A percentile compares a stretch with the other conserved stretches of the same genome.
Conservation (phyloP, 768 basidiomycete genomes). For the Tricholoma hemisulphureum region DNA sequence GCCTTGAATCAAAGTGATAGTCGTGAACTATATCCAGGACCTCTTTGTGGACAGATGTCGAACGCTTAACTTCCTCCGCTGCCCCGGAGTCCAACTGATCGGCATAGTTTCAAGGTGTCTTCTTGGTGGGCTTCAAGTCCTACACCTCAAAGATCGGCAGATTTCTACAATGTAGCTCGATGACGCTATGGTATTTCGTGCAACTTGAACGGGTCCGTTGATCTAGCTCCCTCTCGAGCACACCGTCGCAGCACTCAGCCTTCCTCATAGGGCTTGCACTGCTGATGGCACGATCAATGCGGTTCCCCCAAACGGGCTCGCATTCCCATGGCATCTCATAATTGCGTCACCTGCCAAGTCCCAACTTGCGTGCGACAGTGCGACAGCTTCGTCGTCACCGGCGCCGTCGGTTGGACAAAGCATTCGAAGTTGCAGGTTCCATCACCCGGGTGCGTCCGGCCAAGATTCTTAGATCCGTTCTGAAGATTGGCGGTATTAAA, state of each 20-base stretch:
- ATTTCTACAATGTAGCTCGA: slow-evolving; percentile 50
- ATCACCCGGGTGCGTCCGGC: slow-evolving; percentile 35
- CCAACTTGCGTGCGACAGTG: slow-evolving; percentile 33
- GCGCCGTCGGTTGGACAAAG: slow-evolving; percentile 55
- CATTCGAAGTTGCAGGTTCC: slow-evolving; percentile 22
- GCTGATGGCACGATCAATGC: slow-evolving; percentile 75
- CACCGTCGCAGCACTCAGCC: slow-evolving; percentile 62
- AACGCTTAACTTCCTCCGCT: slow-evolving; percentile 2
- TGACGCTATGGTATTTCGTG: slow-evolving; percentile 60
- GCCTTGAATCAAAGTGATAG: slow-evolving; percentile 62
- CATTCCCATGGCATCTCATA: slow-evolving; percentile 61
- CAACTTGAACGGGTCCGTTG: slow-evolving; percentile 1
- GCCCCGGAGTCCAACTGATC: not conserved
- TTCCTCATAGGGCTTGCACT: slow-evolving; percentile 60
- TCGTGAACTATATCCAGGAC: slow-evolving; percentile 66
- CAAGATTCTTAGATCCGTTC: slow-evolving; percentile 39
- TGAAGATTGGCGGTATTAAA: slow-evolving; percentile 36
- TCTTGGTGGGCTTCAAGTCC: slow-evolving; percentile 60
- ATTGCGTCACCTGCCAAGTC: slow-evolving; percentile 53
- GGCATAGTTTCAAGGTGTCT: slow-evolving; percentile 73
- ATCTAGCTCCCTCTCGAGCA: slow-evolving; percentile 43
- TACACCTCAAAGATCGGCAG: slow-evolving; percentile 1
- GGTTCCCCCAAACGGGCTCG: slow-evolving; percentile 48
- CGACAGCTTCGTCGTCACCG: slow-evolving; percentile 53
- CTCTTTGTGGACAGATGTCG: slow-evolving; percentile 68